These are phyloP conservation scores for Ophiostoma novo-ulmi DNA, from an alignment of 2,329 filamentous ascomycete genomes.

Conservation along the genomic window DNA sequence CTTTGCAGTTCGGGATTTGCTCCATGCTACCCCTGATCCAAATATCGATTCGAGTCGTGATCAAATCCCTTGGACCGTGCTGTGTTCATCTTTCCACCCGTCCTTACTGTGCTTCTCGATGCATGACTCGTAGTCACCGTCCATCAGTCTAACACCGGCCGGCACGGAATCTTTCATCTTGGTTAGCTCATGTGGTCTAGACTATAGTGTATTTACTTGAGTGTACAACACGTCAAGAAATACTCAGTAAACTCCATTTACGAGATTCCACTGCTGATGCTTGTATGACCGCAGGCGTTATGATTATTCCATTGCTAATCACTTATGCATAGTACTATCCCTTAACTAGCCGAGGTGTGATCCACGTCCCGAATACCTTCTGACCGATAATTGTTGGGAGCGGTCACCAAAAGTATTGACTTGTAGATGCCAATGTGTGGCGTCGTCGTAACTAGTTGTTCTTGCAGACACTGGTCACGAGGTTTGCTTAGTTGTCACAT, in stretches of 20 bases:
- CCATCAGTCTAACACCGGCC: not conserved
- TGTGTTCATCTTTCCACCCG: not conserved
- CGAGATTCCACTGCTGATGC: too few relatives aligned
- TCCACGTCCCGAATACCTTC: constrained; percentile 6
- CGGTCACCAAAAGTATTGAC: not conserved
- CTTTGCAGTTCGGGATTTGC: not conserved
- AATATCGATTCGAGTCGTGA: not conserved
- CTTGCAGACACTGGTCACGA: not conserved
- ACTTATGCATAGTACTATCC: not conserved
- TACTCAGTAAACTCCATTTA: too few relatives aligned
- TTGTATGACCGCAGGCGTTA: too few relatives aligned
- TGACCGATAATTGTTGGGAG: constrained; percentile 1
- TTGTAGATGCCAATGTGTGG: not conserved
- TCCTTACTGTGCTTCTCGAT: not conserved
- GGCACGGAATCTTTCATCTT: not conserved
- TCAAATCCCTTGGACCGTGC: not conserved
- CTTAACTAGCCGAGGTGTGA: not conserved
- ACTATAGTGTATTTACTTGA: not conserved
- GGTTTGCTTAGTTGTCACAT: not conserved
- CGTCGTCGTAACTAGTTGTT: not conserved
- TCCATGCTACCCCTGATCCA: not conserved
- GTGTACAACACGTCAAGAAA: not conserved
- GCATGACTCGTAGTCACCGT: not conserved
- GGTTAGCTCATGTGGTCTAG: not conserved
- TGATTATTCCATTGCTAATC: not conserved